A percentile compares a stretch with the other conserved stretches of the same genome.
Evolutionary conservation across 164 flowering plant genomes (phyloP).

Genomic region (Echeveria elegans): DNA sequence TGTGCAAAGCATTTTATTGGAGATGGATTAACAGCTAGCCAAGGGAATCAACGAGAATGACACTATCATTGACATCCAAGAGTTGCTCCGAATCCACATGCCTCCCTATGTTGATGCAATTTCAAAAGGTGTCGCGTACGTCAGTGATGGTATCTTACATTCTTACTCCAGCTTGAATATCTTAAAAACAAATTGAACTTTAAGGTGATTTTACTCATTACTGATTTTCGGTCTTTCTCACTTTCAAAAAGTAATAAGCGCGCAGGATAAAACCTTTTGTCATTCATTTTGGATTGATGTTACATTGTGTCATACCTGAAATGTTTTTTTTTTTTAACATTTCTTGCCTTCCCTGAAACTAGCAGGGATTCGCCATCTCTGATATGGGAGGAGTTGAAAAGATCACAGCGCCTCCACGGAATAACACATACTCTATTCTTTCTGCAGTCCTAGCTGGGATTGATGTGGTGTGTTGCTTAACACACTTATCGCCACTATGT

Average conservation of each 20-base stretch:
- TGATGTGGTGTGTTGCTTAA: constrained; percentile 36
- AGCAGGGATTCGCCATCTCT: constrained; percentile 42
- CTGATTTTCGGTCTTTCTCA: no score
- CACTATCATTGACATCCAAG: constrained; percentile 15
- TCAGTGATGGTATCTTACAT: constrained; percentile 23
- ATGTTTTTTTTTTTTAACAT: no score
- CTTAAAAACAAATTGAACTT: constrained; percentile 23
- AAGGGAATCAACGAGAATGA: constrained; percentile 29
- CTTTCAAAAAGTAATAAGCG: no score
- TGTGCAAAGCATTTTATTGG: constrained; percentile 42
- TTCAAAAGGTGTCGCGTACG: constrained; percentile 21
- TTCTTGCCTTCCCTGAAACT: no score
- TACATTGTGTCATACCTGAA: no score
- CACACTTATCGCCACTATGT: background rate
- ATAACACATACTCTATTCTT: constrained; percentile 38
- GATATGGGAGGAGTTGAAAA: constrained; percentile 44
- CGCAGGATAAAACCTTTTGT: no score
- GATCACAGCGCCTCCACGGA: no score
- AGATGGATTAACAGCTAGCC: constrained; percentile 35
- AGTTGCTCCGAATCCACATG: constrained; percentile 26
- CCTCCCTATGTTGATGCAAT: constrained; percentile 22
- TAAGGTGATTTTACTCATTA: constrained; percentile 19
- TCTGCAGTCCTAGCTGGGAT: constrained; percentile 34
- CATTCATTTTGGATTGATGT: no score
- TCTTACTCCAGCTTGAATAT: constrained; percentile 26